Conservation (phyloP, 306 rosid species). For the Prunus davidiana region DNA sequence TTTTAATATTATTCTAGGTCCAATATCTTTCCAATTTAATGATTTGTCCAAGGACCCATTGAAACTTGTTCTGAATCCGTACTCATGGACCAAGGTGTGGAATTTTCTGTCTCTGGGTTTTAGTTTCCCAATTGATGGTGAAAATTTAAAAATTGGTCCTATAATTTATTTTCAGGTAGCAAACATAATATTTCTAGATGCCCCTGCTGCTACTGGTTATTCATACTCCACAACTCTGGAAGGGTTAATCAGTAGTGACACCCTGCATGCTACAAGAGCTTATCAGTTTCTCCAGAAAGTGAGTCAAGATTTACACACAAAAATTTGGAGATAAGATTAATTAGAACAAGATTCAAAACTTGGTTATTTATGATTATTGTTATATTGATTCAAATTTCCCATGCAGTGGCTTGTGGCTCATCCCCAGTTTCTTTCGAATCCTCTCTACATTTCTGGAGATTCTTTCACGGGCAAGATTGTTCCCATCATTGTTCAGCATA, state of each 20-base stretch:
- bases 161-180: slow-evolving; percentile 13
- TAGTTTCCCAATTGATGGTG: neutral
- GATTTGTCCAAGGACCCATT: neutral
- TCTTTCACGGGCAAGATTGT: slow-evolving; percentile 9
- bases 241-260: slow-evolving; percentile 18
- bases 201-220: slow-evolving; percentile 34
- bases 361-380: too few species aligned
- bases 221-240: slow-evolving; percentile 20
- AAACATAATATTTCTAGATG: slow-evolving; percentile 27
- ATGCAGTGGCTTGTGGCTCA: slow-evolving; percentile 12
- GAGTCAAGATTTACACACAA: neutral
- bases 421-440: slow-evolving; percentile 14
- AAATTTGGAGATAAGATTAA: neutral
- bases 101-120: neutral
- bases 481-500: slow-evolving; percentile 3
- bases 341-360: too few species aligned
- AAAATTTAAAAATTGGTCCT: neutral
- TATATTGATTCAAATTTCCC: too few species aligned
- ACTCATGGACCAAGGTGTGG: slow-evolving; percentile 35
- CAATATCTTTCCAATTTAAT: slow-evolving; percentile 24
- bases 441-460: slow-evolving; percentile 14
- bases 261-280: neutral
- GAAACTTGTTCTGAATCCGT: slow-evolving; percentile 15
- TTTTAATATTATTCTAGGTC: slow-evolving; percentile 19
- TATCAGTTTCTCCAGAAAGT: slow-evolving; percentile 22